Base-by-base conservation (phyloP, 2,329 filamentous ascomycete species). In the Neoscytalidium dimidiatum region DNA sequence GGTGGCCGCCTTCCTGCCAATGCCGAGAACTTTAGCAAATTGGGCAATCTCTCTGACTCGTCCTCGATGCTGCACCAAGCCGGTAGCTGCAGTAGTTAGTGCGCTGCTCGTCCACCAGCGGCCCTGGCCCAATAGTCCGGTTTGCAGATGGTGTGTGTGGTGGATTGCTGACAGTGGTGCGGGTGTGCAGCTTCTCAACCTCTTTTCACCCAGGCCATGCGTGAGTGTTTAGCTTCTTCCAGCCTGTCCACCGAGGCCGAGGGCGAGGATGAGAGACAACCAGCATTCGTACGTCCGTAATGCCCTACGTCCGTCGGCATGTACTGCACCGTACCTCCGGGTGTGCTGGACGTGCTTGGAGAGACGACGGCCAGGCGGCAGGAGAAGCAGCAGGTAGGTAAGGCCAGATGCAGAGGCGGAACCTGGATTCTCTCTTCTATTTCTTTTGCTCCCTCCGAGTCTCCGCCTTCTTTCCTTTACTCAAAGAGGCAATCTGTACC, bases 1-100 rank as follows among this genome's bases (percentile, higher is more conserved):
- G 29, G 29, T 13, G n/a, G 29, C 11, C 26, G 46, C 26, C 46
- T 4, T 28, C 35, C 19, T 43, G 53, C 38, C 23, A 41, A 58
- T 31, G 53, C 53, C 35, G 23, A 58, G 53, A 31, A 14, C 17
- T 29, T 29, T 29, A 29, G 53, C 53, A 58, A 21, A 44, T 58
- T 58, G 38, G 53, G 53, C 17, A 58, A 58, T 58, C 29, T 43
- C 23, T 58, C 53, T 46, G 52, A 57, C 52, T 57, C 52, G 52
- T 23, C 14, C 19, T 13, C 31, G 23, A n/a, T 29, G 31, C 35
- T 31, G 35, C 53, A 49, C 13, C 21, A 11, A 23, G 44, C 44
- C 9, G 23, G 23, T 31, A 31, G 49, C 49, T 33, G 28, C 29
- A 4, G 29, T n/a, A 17, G 38, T 41, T 41, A 17, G 38, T 41